Conservation (phyloP, 371 early-diverging fungal genomes). For the Fennellomyces sp. region DNA sequence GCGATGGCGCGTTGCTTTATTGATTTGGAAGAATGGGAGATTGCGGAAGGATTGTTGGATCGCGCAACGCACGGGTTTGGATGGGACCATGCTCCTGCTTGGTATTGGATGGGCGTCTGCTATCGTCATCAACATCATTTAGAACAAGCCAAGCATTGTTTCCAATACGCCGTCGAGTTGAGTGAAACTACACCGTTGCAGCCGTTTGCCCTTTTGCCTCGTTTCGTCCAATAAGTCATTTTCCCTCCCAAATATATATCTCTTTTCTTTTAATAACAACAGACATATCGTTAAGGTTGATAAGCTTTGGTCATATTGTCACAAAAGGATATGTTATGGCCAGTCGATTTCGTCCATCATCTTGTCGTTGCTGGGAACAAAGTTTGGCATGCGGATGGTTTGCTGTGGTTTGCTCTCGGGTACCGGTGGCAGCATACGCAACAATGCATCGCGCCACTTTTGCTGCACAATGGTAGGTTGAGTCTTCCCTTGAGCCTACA, state of each 20-base stretch:
- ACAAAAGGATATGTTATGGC: background rate
- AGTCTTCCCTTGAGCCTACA: background rate
- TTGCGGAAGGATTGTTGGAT: slow-evolving; percentile 35
- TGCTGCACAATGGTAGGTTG: background rate
- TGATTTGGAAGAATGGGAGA: slow-evolving; percentile 20
- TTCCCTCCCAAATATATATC: background rate
- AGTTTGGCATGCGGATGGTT: slow-evolving; percentile 5
- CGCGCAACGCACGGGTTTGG: slow-evolving; percentile 31
- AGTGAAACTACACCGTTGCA: slow-evolving; percentile 30
- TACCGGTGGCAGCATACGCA: slow-evolving; percentile 16
- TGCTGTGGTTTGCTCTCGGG: background rate
- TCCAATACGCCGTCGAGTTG: slow-evolving; percentile 35
- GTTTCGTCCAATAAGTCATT: slow-evolving; percentile 27
- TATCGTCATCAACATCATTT: slow-evolving; percentile 25
- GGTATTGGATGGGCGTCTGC: slow-evolving; percentile 32
- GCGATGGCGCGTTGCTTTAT: slow-evolving; percentile 29
- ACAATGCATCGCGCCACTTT: slow-evolving; percentile 18
- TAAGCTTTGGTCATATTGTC: background rate
- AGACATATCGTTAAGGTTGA: background rate
- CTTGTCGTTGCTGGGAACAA: background rate
- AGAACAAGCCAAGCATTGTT: slow-evolving; percentile 32
- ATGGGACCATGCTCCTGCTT: slow-evolving; percentile 40
- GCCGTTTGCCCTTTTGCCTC: slow-evolving; percentile 21
- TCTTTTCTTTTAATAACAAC: background rate
- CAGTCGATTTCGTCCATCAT: background rate